Evolutionary conservation across 2,329 filamentous ascomycete genomes (phyloP).

Genomic region (Graphium sp.): DNA sequence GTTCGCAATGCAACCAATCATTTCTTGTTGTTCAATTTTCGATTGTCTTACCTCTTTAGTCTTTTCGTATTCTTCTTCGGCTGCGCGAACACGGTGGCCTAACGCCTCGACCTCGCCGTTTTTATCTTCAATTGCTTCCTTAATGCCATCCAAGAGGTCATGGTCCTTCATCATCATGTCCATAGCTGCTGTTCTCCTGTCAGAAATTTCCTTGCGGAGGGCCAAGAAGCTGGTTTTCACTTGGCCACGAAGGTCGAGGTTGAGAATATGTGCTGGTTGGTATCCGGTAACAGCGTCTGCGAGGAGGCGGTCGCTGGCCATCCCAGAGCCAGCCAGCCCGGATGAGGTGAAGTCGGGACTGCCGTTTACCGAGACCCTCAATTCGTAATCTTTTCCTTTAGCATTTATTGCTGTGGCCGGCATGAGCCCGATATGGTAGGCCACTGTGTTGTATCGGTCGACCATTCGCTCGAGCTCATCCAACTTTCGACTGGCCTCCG

Average conservation of each 20-base stretch:
- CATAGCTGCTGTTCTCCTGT: conserved; percentile 63
- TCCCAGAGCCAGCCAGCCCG: conserved; percentile 26
- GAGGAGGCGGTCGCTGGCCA: conserved; percentile 56
- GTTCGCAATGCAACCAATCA: no score
- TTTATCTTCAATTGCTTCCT: conserved; percentile 95
- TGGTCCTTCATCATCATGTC: conserved; percentile 91
- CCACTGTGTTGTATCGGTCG: conserved; percentile 83
- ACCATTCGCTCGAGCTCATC: conserved; percentile 86
- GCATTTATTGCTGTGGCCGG: conserved; percentile 73
- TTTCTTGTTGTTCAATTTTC: not conserved
- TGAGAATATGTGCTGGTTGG: conserved; percentile 74
- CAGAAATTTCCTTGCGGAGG: conserved; percentile 82
- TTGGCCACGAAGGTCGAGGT: conserved; percentile 69
- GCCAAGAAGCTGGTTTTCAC: conserved; percentile 64
- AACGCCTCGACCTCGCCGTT: conserved; percentile 81
- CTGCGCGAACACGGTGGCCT: conserved; percentile 72
- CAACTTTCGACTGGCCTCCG: conserved; percentile 69
- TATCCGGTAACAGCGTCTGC: conserved; percentile 74
- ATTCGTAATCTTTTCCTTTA: conserved; percentile 70
- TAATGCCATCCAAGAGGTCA: conserved; percentile 83
- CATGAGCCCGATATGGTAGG: conserved; percentile 86
- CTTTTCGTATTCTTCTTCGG: conserved; percentile 87
- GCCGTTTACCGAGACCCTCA: conserved; percentile 67
- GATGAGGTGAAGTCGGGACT: conserved; percentile 60
- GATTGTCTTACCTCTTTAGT: conserved; percentile 53